Evolutionary conservation across 2,329 filamentous ascomycete species (phyloP).

Genomic region (Ceratocystis huliohia): DNA sequence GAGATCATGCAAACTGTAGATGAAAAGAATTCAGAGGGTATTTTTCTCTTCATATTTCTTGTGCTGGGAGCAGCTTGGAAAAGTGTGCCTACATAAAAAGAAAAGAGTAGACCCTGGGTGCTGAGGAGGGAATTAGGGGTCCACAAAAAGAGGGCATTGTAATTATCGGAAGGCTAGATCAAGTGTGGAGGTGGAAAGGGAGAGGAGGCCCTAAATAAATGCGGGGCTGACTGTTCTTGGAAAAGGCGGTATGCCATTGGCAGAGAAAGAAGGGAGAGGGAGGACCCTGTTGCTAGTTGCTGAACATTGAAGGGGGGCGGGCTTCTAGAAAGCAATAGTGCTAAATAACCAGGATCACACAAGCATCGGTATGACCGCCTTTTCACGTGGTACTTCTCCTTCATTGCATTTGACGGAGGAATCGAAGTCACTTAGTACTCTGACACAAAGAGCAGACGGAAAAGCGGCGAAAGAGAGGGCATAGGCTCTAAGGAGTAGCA

Average conservation of each 20-base stretch:
- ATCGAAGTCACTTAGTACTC: not conserved
- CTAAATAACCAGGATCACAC: not conserved
- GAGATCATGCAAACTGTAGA: too few relatives aligned
- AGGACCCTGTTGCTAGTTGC: not conserved
- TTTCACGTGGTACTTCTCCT: not conserved
- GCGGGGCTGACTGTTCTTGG: not conserved
- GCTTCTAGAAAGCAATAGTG: not conserved
- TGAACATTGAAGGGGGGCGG: not conserved
- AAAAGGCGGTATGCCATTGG: not conserved
- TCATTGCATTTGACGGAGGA: not conserved
- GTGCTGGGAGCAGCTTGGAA: not conserved
- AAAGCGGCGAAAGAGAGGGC: not conserved
- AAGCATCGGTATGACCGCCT: not conserved
- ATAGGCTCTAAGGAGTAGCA: too few relatives aligned
- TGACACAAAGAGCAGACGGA: not conserved
- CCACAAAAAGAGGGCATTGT: not conserved
- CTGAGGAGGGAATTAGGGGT: too few relatives aligned
- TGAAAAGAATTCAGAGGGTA: too few relatives aligned
- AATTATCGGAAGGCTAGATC: not conserved
- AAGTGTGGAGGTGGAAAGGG: not conserved
- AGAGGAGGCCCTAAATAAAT: not conserved
- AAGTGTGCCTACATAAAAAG: not conserved
- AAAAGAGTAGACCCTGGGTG: too few relatives aligned
- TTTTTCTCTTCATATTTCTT: too few relatives aligned
- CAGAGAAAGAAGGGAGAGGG: not conserved